Evolutionary conservation across 164 flowering plant species (phyloP).

Genomic region (Berberis thunbergii): DNA sequence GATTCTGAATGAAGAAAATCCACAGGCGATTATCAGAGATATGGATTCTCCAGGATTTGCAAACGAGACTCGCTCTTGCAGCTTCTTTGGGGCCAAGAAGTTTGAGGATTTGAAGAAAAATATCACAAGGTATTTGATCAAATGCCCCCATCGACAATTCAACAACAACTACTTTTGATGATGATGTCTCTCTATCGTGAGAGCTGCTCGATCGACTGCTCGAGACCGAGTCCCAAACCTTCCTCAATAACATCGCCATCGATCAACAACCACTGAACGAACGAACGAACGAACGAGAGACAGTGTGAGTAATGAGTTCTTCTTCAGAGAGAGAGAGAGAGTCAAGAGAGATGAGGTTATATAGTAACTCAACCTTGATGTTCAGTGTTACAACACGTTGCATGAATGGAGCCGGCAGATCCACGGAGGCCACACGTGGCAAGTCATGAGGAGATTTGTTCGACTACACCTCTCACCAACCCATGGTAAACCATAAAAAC

Average conservation of each 20-base stretch:
- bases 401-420: too few relatives aligned
- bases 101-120: conserved; percentile 46
- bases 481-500: too few relatives aligned
- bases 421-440: too few relatives aligned
- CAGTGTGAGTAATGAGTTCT: not conserved
- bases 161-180: not conserved
- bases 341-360: too few relatives aligned
- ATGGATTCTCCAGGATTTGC: conserved; percentile 46
- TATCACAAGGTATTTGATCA: conserved; percentile 51
- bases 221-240: conserved; percentile 23
- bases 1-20: conserved; percentile 59
- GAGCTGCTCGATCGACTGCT: conserved; percentile 4
- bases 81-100: conserved; percentile 57
- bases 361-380: too few relatives aligned
- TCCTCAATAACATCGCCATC: conserved; percentile 30
- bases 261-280: too few relatives aligned
- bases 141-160: conserved; percentile 40
- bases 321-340: not conserved
- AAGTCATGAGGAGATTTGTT: too few relatives aligned
- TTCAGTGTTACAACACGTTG: too few relatives aligned
- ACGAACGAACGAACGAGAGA: too few relatives aligned
- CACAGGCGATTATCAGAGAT: conserved; percentile 66
- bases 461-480: too few relatives aligned
- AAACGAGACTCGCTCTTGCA: conserved; percentile 36
- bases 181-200: not conserved